Conservation (phyloP, 345 rosid species). For the Cardamine chenopodiifolia region DNA sequence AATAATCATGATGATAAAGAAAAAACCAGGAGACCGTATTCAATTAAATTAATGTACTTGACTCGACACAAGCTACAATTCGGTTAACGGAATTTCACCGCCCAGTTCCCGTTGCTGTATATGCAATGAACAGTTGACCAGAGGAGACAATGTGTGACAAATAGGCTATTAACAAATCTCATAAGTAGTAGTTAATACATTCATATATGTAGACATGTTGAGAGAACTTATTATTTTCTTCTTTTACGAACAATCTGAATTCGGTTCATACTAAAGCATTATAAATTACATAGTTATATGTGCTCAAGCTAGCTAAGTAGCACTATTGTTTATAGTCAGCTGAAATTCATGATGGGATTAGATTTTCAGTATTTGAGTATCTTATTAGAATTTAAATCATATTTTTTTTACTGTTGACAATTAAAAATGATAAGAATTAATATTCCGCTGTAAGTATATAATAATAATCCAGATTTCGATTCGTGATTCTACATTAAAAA, state of each 20-base stretch:
- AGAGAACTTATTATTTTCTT: conserved; percentile 16
- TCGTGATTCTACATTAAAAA: not conserved
- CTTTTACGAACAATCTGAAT: conserved; percentile 31
- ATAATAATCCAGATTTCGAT: not conserved
- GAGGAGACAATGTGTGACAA: conserved; percentile 35
- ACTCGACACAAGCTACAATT: conserved; percentile 17
- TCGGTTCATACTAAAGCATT: conserved; percentile 21
- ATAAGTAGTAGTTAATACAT: conserved; percentile 10
- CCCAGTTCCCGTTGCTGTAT: conserved; percentile 20
- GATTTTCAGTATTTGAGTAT: not conserved
- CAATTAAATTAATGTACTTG: conserved; percentile 2
- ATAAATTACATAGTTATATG: not conserved
- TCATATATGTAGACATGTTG: conserved; percentile 27
- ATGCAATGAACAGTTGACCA: conserved; percentile 38
- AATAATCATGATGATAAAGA: conserved; percentile 8
- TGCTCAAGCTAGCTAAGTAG: not conserved
- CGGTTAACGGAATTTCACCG: conserved; percentile 37
- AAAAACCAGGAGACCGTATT: conserved; percentile 3
- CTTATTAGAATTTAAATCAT: not conserved
- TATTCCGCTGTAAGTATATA: not conserved
- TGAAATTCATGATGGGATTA: not conserved
- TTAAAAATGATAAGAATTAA: too few relatives aligned
- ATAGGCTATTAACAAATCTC: conserved; percentile 27
- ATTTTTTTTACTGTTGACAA: not conserved
- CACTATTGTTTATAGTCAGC: not conserved